Evolutionary conservation across 2,329 filamentous ascomycete species (phyloP).

Genomic region (Curvularia verruculosa): DNA sequence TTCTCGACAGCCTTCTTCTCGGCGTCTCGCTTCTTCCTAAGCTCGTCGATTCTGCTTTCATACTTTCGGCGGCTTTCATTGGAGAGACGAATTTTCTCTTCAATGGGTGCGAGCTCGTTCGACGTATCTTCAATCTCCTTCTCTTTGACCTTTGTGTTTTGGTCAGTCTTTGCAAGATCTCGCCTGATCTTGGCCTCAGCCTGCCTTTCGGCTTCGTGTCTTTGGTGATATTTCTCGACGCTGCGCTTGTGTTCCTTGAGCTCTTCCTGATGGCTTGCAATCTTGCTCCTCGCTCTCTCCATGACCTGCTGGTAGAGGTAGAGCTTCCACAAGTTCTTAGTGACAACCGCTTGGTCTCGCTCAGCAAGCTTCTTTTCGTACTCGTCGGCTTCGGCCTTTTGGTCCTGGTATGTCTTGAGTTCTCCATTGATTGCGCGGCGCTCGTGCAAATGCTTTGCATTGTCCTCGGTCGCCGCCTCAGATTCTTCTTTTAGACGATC

Average conservation of each 20-base stretch:
- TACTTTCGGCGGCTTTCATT: constrained; percentile 72
- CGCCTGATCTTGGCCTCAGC: constrained; percentile 80
- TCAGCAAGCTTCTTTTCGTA: constrained; percentile 91
- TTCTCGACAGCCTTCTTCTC: constrained; percentile 73
- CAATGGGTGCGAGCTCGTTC: constrained; percentile 83
- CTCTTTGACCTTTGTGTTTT: constrained; percentile 82
- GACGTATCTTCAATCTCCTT: constrained; percentile 85
- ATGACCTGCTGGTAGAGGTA: constrained; percentile 94
- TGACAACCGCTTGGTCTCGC: constrained; percentile 87
- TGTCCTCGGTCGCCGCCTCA: constrained; percentile 85
- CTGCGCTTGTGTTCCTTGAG: constrained; percentile 90
- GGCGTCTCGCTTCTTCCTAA: constrained; percentile 76
- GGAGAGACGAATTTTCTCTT: constrained; percentile 84
- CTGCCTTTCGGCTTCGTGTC: constrained; percentile 79
- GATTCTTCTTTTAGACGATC: constrained; percentile 86
- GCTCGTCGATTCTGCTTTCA: constrained; percentile 69
- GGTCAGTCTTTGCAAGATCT: constrained; percentile 81
- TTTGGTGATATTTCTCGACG: constrained; percentile 81
- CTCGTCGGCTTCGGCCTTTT: constrained; percentile 93
- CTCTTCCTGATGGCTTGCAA: constrained; percentile 92
- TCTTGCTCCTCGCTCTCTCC: constrained; percentile 87
- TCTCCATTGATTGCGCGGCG: constrained; percentile 95
- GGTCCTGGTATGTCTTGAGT: constrained; percentile 96
- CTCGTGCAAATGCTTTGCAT: constrained; percentile 84
- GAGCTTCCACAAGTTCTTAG: constrained; percentile 94